Base-by-base conservation (phyloP, 176 grass and related monocot species). In the Oryza australiensis region DNA sequence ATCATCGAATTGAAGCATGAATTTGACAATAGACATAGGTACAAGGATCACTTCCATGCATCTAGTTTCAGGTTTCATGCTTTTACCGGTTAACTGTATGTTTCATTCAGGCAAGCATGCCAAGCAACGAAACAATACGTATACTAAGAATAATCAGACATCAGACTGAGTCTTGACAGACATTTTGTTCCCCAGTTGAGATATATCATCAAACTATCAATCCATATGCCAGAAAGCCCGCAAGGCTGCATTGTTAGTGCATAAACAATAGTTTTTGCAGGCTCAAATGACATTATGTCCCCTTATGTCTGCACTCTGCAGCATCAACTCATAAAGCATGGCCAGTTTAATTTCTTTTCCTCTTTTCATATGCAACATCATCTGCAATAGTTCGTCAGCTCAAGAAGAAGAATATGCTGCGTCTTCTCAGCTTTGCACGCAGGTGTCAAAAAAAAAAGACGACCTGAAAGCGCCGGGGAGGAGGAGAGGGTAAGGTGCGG, bases 401-500 rank as follows among this genome's bases (percentile, higher is more conserved):
- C 18, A 55, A 70, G 51, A 64, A 45, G 53, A 55, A 75, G 71
- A 71, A 81, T 62, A 72, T 77, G 24, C 81, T 48, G 38, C 7
- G 16, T 13, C 37, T 28, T 2, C 55, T 60, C 75, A 43, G 12
- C 76, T 53, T 60, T 60, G 55, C n/a, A 60, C 9, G 41, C 46
- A 68, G 14, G 78, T 26, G 51, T 14, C 7, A 37, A 65, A 65
- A 73, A 27, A 60, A 86, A 86, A 82, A 64, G 81, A 84, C 51
- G 57, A 81, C 29, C 20, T 42, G 51, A 77, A 76, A 82, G 78
- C 26, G 18, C 64, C 24, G 60, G 24, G 15, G 30, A 57, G 26
- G 41, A 18, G 62, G 80, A 63, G 60, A 12, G 24, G 65, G 87
- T 74, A 87, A 88, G 68, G 68, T 66, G 87, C 87, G 38, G 66